Conservation (phyloP, 73 alveolate species). For the Symbiodinium natans region DNA sequence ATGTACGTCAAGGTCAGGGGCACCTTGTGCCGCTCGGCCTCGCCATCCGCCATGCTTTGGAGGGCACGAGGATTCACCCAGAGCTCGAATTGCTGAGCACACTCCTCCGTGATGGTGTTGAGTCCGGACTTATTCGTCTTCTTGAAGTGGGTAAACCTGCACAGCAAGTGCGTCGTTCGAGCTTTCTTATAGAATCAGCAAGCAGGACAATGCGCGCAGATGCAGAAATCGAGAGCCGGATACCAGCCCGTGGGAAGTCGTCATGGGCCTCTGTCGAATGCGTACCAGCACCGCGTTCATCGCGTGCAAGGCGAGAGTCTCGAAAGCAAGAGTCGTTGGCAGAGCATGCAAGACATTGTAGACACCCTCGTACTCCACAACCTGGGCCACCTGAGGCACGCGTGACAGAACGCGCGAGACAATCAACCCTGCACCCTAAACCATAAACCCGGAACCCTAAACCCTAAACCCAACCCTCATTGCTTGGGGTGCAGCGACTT, state of each 20-base stretch:
- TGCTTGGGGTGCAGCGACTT: no score
- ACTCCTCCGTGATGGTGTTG: conserved; percentile 1
- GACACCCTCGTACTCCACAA: not conserved
- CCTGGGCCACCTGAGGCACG: not conserved
- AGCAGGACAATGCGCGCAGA: not conserved
- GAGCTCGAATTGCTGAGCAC: not conserved
- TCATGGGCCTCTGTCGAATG: not conserved
- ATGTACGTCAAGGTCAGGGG: not conserved
- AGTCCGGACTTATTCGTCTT: not conserved
- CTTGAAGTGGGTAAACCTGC: conserved; percentile 21
- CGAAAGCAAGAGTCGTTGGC: not conserved
- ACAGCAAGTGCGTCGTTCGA: not conserved
- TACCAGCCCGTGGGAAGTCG: conserved; percentile 18
- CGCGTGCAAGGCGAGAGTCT: not conserved
- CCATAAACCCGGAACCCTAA: no score
- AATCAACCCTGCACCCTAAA: no score
- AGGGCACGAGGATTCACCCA: not conserved
- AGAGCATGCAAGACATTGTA: not conserved
- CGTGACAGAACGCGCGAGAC: no score
- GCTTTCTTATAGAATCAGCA: no score
- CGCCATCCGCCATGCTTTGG: not conserved
- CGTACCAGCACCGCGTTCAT: not conserved
- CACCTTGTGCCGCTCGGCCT: not conserved
- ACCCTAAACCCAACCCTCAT: no score
- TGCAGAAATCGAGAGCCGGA: not conserved